phyloP scores from a whole-genome alignment of 2,329 filamentous ascomycete genomes.

The Botryosphaeria dothidea region DNA sequence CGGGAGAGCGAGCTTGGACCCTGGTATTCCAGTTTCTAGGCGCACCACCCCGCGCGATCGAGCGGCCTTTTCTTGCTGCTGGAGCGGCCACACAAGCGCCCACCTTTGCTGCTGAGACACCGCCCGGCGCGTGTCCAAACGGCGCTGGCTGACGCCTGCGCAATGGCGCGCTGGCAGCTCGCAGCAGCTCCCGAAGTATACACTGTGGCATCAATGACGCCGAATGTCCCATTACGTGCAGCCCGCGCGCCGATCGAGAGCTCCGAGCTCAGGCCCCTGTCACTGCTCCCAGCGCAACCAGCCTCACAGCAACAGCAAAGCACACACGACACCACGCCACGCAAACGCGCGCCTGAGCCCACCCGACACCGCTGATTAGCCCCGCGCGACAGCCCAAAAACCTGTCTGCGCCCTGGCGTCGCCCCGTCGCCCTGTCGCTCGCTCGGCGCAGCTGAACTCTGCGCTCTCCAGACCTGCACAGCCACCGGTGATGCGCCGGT shows the following conservation, averaged over 20 bases:
- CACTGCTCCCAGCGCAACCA: background rate
- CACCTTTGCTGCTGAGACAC: background rate
- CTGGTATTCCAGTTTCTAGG: background rate
- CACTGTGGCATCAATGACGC: constrained; percentile 18
- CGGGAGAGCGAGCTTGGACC: constrained; percentile 13
- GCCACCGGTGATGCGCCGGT: constrained; percentile 9
- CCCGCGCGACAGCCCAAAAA: background rate
- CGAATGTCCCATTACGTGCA: constrained; percentile 5
- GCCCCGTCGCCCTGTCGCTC: background rate
- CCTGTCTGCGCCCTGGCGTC: background rate
- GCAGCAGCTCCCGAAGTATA: background rate
- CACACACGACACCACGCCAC: constrained; percentile 14
- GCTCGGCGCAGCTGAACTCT: background rate
- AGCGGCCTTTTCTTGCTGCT: background rate
- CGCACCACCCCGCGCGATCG: constrained; percentile 8
- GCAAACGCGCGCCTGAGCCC: background rate
- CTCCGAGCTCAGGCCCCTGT: constrained; percentile 4
- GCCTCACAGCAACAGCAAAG: background rate
- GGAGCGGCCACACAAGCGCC: background rate
- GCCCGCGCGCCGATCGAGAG: background rate
- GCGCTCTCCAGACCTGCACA: background rate
- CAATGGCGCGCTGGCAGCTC: background rate
- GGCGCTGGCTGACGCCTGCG: background rate
- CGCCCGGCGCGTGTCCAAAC: background rate
- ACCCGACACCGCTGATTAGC: background rate